Percentiles rank a stretch among this genome's conserved stretches.
phyloP scores from a whole-genome alignment of 2,329 filamentous ascomycete species.

The Tolypocladium album region DNA sequence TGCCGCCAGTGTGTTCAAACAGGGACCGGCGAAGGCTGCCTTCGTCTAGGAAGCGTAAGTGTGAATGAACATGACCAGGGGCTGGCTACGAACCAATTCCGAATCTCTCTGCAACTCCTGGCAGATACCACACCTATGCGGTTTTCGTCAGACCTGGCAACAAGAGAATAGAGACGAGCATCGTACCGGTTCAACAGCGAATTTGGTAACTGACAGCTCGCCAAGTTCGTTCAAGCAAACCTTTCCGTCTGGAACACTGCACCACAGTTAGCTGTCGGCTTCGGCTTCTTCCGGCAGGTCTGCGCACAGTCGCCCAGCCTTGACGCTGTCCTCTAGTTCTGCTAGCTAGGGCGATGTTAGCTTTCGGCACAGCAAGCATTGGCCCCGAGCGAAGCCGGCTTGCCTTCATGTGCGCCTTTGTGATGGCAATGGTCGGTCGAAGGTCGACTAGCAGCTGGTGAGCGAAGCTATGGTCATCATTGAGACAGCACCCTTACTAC shows the following conservation, averaged over 20 bases:
- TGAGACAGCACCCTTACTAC: slow-evolving; percentile 32
- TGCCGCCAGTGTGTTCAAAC: slow-evolving; percentile 92
- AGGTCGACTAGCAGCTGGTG: slow-evolving; percentile 52
- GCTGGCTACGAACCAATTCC: slow-evolving; percentile 54
- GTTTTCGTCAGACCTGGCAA: not conserved
- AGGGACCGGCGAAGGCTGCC: slow-evolving; percentile 73
- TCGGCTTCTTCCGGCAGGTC: not conserved
- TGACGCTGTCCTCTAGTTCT: slow-evolving; percentile 83
- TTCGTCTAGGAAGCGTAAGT: slow-evolving; percentile 51
- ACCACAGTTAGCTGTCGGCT: not conserved
- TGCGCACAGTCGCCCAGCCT: slow-evolving; percentile 58
- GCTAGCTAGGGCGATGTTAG: slow-evolving; percentile 44
- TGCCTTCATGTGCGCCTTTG: slow-evolving; percentile 82
- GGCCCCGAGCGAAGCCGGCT: not conserved
- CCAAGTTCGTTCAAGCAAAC: slow-evolving; percentile 79
- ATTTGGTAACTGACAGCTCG: slow-evolving; percentile 89
- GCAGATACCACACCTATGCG: slow-evolving; percentile 62
- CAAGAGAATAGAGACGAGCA: not conserved
- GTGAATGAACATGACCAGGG: not conserved
- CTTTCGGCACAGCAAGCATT: not conserved
- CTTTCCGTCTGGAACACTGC: slow-evolving; percentile 63
- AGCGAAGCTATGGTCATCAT: slow-evolving; percentile 1
- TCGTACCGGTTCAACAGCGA: slow-evolving; percentile 85
- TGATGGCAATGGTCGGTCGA: slow-evolving; percentile 83
- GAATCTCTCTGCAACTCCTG: slow-evolving; percentile 83